Conservation (phyloP, 257 asterid genomes). For the Schizonepeta tenuifolia region DNA sequence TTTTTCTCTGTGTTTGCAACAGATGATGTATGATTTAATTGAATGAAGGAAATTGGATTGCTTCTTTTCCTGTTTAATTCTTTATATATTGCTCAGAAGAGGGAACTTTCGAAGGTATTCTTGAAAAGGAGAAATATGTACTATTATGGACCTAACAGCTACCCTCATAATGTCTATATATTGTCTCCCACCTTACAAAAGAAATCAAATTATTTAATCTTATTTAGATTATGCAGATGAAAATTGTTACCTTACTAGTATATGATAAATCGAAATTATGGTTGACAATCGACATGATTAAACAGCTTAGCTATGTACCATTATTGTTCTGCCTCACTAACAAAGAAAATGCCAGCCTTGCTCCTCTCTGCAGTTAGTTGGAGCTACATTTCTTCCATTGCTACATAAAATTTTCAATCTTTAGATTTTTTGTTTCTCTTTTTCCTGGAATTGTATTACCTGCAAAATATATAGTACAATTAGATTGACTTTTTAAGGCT, state of each 20-base stretch:
- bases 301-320: neutral
- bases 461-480: neutral
- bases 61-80: neutral
- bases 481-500: neutral
- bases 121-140: constrained; percentile 1
- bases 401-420: neutral
- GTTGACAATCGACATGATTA: constrained; percentile 16
- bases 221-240: neutral
- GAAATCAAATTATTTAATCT: neutral
- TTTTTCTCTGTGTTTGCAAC: neutral
- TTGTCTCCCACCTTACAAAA: constrained; percentile 19
- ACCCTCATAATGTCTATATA: neutral
- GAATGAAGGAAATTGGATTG: neutral
- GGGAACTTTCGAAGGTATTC: neutral
- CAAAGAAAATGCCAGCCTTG: constrained; percentile 17
- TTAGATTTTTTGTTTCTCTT: neutral
- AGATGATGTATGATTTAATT: neutral
- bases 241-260: neutral
- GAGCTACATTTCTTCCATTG: neutral
- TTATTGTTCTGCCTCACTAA: neutral
- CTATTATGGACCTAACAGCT: neutral
- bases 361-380: constrained; percentile 9
- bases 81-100: neutral
- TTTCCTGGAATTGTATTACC: neutral
- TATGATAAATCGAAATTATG: neutral